These are phyloP conservation scores for Aspergillus bombycis DNA, from an alignment of 2,329 filamentous ascomycete species.

Conservation along the genomic window DNA sequence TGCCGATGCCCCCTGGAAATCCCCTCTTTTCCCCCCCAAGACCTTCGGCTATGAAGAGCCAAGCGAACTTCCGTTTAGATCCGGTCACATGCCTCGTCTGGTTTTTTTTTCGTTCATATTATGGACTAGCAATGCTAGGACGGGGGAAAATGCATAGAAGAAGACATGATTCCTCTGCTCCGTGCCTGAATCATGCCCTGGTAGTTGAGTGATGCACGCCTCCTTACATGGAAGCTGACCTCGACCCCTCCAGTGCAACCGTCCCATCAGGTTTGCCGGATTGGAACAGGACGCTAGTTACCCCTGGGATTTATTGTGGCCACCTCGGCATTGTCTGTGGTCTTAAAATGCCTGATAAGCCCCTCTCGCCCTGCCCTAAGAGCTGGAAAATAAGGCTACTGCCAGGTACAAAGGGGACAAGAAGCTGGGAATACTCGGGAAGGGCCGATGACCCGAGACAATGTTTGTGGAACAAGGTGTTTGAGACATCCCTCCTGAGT, in stretches of 20 bases:
- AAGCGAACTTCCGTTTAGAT: neutral
- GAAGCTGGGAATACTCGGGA: constrained; percentile 4
- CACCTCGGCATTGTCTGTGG: neutral
- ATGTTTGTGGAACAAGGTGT: neutral
- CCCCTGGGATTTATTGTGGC: neutral
- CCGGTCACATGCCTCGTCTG: neutral
- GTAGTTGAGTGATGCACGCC: neutral
- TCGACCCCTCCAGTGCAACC: neutral
- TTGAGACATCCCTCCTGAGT: neutral
- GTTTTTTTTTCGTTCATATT: neutral
- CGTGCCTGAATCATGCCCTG: neutral
- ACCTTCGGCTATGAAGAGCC: neutral
- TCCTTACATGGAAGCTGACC: neutral
- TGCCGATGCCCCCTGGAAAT: neutral
- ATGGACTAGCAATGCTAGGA: neutral
- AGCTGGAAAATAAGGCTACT: neutral
- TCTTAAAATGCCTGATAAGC: neutral
- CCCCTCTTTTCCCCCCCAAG: neutral
- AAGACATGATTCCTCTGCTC: neutral
- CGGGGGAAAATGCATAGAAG: neutral
- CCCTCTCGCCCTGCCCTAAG: neutral
- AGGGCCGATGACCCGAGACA: constrained; percentile 5
- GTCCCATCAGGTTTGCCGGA: neutral
- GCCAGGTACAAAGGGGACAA: neutral
- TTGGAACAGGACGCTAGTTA: neutral